Evolutionary conservation across 2,329 filamentous ascomycete species (phyloP), one percentile per base, ranked within the genome.

Genomic region (Fusarium sororula): DNA sequence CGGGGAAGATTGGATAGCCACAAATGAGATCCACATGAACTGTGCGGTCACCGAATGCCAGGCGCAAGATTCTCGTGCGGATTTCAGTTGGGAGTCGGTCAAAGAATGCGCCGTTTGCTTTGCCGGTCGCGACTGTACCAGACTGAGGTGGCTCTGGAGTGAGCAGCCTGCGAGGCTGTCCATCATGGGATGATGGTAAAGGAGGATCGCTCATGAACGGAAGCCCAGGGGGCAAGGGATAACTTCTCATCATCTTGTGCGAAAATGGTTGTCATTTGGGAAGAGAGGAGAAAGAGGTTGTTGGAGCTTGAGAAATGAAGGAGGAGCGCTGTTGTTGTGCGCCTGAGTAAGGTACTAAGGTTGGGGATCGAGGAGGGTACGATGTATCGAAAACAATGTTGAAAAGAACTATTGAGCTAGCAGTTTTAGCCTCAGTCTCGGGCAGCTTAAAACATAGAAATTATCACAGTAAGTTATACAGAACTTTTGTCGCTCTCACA

Each of bases 1-100:
- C 47, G 2, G 1, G 1, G 1, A 18, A 3, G 3, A 38, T 14
- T 22, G 15, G 28, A 9, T 6, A 8, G 3, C n/a, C 6, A 13
- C 15, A 38, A 6, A 51, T 51, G 18, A 65, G 56, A 32, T 65
- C 62, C 6, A 65, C 41, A 10, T 64, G 62, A 18, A 64, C 1
- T 1, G 38, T 45, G 2, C 56, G 62, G 9, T 39, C 24, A 0
- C 62, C 62, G 0, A 65, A 65, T 6, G 62, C 45, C 5, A 26
- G 7, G 1, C 24, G 32, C 15, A 64, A 13, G 3, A 65, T 65
- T 8, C n/a, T 3, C 5, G 7, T 26, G 6, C 62, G 56, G 0
- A 63, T 38, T 8, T 65, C 45, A 3, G 14, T 39, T 1, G 56
- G 45, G 1, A 63, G 20, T 12, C 3, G 12, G 7, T 7, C 1